Percentiles rank a stretch among this genome's conserved stretches.
phyloP scores from a whole-genome alignment of 495 filamentous ascomycete species.

The Tuber indicum region DNA sequence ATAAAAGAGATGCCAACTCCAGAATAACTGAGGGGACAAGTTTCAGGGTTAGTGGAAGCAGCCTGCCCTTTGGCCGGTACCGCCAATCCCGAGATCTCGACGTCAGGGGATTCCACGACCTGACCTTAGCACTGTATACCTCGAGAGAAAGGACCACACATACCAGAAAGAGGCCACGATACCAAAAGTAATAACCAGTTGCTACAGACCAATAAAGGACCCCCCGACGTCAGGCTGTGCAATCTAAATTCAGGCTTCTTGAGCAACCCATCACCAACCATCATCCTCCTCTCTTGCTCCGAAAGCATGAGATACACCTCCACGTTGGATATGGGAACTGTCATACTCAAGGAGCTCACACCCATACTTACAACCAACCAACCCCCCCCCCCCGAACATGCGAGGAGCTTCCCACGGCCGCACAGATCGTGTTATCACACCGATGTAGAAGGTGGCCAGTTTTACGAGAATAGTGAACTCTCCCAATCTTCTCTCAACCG shows the following conservation, averaged over 20 bases:
- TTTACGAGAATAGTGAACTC: constrained; percentile 70
- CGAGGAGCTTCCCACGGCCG: constrained; percentile 52
- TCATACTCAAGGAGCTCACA: constrained; percentile 62
- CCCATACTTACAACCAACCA: constrained; percentile 74
- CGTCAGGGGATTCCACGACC: constrained; percentile 7
- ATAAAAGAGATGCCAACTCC: constrained; percentile 65
- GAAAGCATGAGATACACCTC: constrained; percentile 46
- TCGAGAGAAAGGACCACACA: neutral
- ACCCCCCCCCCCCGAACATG: constrained; percentile 58
- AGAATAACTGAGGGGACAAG: constrained; percentile 53
- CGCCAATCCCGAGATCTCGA: constrained; percentile 48
- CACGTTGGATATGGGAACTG: constrained; percentile 63
- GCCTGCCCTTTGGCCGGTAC: constrained; percentile 55
- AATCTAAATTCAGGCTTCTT: constrained; percentile 17
- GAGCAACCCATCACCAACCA: neutral
- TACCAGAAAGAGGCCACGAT: constrained; percentile 73
- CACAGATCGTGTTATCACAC: constrained; percentile 66
- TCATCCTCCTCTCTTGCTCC: neutral
- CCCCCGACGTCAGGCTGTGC: constrained; percentile 56
- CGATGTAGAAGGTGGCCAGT: constrained; percentile 65
- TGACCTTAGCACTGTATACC: neutral
- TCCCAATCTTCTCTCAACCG: constrained; percentile 66
- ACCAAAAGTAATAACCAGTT: constrained; percentile 74
- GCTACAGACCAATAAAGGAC: constrained; percentile 72
- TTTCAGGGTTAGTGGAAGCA: constrained; percentile 58